These are phyloP conservation scores for Botrytis paeoniae DNA, from an alignment of 2,329 filamentous ascomycete genomes.

Conservation along the genomic window DNA sequence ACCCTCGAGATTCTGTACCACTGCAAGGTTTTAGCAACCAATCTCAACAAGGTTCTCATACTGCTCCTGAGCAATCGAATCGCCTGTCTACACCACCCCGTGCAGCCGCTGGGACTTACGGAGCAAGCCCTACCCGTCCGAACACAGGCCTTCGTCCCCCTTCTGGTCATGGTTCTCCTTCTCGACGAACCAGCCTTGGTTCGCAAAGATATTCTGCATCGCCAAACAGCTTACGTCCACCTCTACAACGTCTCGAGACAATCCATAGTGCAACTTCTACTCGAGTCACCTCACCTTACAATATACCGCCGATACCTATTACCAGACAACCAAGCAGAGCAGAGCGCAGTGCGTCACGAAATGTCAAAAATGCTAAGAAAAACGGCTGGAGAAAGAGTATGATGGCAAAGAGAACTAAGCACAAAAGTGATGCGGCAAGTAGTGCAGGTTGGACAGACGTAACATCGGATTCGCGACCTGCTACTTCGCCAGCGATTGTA, in stretches of 20 bases:
- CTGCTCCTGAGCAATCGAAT: constrained; percentile 4
- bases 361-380: constrained; percentile 58
- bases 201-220: constrained; percentile 22
- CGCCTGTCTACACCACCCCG: constrained; percentile 22
- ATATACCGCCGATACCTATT: constrained; percentile 22
- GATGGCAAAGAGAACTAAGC: constrained; percentile 41
- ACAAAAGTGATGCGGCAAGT: constrained; percentile 43
- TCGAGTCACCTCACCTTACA: constrained; percentile 18
- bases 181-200: not conserved
- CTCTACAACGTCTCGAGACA: constrained; percentile 54
- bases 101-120: constrained; percentile 21
- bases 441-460: constrained; percentile 54
- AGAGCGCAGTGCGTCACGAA: constrained; percentile 59
- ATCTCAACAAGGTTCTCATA: constrained; percentile 16
- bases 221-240: constrained; percentile 40
- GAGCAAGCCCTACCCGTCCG: constrained; percentile 16
- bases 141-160: constrained; percentile 9
- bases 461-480: constrained; percentile 21
- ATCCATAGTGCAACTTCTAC: constrained; percentile 46
- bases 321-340: constrained; percentile 49
- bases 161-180: constrained; percentile 15
- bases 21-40: not conserved
- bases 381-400: constrained; percentile 50
- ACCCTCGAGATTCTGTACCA: constrained; percentile 8
- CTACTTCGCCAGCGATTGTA: constrained; percentile 22